Base-by-base conservation (phyloP, 2,329 filamentous ascomycete species). In the Aspergillus tubingensis region DNA sequence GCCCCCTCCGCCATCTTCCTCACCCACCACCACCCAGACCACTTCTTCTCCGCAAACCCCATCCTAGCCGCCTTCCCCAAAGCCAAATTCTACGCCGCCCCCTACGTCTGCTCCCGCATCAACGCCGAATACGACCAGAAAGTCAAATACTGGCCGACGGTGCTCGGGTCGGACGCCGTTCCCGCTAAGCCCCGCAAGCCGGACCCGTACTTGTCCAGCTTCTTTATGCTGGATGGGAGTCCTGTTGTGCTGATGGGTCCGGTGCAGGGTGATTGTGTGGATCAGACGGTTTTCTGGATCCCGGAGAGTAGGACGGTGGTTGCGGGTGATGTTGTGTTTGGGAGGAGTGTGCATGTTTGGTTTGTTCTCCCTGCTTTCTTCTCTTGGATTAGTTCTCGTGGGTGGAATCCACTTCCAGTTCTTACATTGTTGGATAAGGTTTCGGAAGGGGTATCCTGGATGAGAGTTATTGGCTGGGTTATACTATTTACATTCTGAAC, bases 1-100 rank as follows among this genome's bases (percentile, higher is more conserved):
- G 67, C 70, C 53, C 54, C 75, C 6, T 68, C 67, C 48, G 73
- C 70, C 4, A 62, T 76, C 38, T 76, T 75, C 57, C 65, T 73
- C 19, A 75, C 73, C 6, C 72, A 75, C 59, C 74, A 76, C 54
- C 73, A 74, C 55, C 72, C 72, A 5, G 72, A 75, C 60, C 71
- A 76, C 63, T 75, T 71, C 59, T 72, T 72, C 62, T 65, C 68
- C 5, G 68, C 68, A 23, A 72, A 74, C 39, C 67, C 69, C 0
- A 71, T 74, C 52, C 67, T 75, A 2, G 70, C 70, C 10, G 67
- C 70, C 3, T 74, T 65, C 41, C 67, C 70, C 0, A 32, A 30
- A 6, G 67, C 68, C 21, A 62, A 57, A 39, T 63, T 70, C 54
- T 62, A 67, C 59, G 65, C 72, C 1, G 62, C 64, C 1, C 64